Base-by-base conservation (phyloP, 352 stramenopile species). In the Phytophthora pini region DNA sequence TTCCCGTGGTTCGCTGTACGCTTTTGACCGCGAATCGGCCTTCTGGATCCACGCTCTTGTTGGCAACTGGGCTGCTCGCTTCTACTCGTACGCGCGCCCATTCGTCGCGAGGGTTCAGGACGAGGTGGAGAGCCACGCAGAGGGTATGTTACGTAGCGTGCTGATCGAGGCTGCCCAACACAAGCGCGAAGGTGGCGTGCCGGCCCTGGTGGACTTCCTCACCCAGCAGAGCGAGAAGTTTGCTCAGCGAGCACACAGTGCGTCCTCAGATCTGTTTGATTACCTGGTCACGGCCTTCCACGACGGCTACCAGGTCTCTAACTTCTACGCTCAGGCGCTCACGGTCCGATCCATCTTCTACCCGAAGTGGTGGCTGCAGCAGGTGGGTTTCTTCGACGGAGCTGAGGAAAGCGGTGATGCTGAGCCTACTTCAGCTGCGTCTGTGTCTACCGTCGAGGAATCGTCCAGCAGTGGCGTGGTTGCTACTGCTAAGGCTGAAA, bases 1-100 rank as follows among this genome's bases (percentile, higher is more conserved):
- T 34, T 57, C 83, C 20, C 77, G 49, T 26, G 83, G 82, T 3
- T 95, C 85, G 29, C 63, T 97, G 7, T 80, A 90, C 17, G 72
- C 69, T 11, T 93, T 88, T 38, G 82, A 92, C 54, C 70, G 72
- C 4, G 65, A 77, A 13, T 86, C 82, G 36, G 78, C 77, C 0
- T 97, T 90, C 62, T 97, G 89, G 89, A 66, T 85, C 15, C 80
- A 87, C 57, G 84, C 84, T 44, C 62, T 93, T n/a, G 84, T 97
- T 22, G 89, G 88, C 12, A 96, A 97, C 71, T 96, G 88, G 83
- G 88, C 76, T 3, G 57, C 77, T 15, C 84, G 83, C 9, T 92
- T 93, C 41, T 96, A 97, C 67, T 76, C 69, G 57, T 79, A 78
- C 54, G 75, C 84, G 8, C 78, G 85, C 47, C 84, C 86, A 15